phyloP scores from a whole-genome alignment of 441 rosid species.

The Theobroma grandiflorum region DNA sequence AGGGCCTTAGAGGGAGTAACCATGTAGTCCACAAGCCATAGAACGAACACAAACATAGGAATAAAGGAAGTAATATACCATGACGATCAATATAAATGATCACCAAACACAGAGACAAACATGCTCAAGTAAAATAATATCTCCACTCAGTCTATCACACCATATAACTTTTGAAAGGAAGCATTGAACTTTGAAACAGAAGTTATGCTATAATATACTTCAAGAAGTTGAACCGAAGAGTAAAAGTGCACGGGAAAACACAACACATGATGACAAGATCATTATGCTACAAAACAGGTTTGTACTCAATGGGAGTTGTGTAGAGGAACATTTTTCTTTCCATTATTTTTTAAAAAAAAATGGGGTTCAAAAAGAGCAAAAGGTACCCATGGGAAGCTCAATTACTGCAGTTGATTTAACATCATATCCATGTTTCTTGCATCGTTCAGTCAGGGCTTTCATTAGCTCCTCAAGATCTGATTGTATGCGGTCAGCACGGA shows the following conservation, averaged over 20 bases:
- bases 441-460: slow-evolving; percentile 80
- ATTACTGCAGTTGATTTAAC: slow-evolving; percentile 79
- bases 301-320: background rate
- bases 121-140: background rate
- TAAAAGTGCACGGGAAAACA: background rate
- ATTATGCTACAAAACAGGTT: background rate
- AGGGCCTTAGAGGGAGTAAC: background rate
- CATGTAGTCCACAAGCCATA: background rate
- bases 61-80: background rate
- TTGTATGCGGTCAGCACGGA: slow-evolving; percentile 95
- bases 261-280: background rate
- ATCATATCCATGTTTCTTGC: slow-evolving; percentile 87
- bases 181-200: background rate
- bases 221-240: slow-evolving; percentile 11
- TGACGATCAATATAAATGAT: background rate
- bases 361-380: background rate
- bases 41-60: background rate
- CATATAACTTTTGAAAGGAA: slow-evolving; percentile 7
- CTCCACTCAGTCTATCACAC: slow-evolving; percentile 10
- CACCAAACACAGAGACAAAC: too few species aligned
- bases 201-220: background rate
- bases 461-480: slow-evolving; percentile 92
- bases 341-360: background rate
- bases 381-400: slow-evolving; percentile 89
- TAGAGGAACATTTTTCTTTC: background rate